These are phyloP conservation scores for Fusarium praegraminearum DNA, from an alignment of 2,329 filamentous ascomycete genomes.

Conservation along the genomic window DNA sequence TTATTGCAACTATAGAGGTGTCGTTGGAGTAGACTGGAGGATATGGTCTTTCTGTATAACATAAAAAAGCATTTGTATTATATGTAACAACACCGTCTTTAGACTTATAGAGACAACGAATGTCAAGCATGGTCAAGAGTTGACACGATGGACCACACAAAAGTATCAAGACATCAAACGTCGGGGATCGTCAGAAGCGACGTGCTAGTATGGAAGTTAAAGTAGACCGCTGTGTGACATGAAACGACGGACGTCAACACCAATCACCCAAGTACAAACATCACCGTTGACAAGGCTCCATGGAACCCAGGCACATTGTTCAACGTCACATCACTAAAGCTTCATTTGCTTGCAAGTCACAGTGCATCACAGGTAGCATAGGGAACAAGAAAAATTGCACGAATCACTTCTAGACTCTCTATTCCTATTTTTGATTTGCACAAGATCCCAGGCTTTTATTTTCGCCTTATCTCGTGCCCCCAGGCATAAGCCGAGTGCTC, in stretches of 20 bases:
- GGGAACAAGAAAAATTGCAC: conserved; percentile 37
- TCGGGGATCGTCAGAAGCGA: neutral
- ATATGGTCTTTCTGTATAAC: neutral
- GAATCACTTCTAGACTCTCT: conserved; percentile 63
- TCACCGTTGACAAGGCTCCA: neutral
- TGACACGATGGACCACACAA: neutral
- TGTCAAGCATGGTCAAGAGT: neutral
- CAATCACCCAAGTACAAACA: neutral
- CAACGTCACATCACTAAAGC: neutral
- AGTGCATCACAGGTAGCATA: conserved; percentile 6
- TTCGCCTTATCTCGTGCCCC: conserved; percentile 58
- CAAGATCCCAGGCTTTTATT: conserved; percentile 57
- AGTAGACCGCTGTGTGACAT: no score
- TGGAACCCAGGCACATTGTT: neutral
- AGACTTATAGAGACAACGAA: neutral
- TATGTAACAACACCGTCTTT: conserved; percentile 29
- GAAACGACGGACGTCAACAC: neutral
- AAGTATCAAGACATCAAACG: neutral
- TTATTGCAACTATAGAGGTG: neutral
- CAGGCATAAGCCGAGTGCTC: conserved; percentile 58
- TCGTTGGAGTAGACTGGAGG: neutral
- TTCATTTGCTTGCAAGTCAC: conserved; percentile 8
- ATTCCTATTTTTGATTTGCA: conserved; percentile 61
- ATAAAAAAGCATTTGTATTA: conserved; percentile 19
- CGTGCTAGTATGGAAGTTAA: neutral